A percentile compares a stretch with the other conserved stretches of the same genome.
Conservation (phyloP, 208 protist genomes). For the Acanthamoeba lenticulata region DNA sequence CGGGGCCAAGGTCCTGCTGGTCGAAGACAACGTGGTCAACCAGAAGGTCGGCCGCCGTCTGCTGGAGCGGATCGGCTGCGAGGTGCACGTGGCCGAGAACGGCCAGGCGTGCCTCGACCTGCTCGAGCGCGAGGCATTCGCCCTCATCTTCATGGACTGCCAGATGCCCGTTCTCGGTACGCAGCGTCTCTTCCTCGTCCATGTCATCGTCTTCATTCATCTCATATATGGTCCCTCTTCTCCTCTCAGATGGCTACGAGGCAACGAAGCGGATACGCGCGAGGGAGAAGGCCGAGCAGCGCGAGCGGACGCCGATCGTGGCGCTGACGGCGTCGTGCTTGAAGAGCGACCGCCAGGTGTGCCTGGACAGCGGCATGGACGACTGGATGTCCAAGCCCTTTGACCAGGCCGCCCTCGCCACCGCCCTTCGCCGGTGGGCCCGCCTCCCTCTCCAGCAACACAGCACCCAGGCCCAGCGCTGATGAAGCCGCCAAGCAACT, state of each 20-base stretch:
- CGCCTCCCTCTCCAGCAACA: neutral
- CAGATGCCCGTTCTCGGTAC: constrained; percentile 48
- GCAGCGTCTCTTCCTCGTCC: neutral
- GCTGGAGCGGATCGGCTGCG: constrained; percentile 30
- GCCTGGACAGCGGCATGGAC: constrained; percentile 61
- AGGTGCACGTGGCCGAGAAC: constrained; percentile 37
- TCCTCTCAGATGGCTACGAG: constrained; percentile 5
- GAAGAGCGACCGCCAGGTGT: constrained; percentile 16
- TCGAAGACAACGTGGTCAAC: constrained; percentile 60
- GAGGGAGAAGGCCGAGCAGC: constrained; percentile 15
- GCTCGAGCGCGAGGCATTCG: neutral
- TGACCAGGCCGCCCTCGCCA: neutral
- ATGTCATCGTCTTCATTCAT: neutral
- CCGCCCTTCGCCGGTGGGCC: constrained; percentile 7
- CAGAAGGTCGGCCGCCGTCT: constrained; percentile 33
- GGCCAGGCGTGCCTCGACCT: constrained; percentile 8
- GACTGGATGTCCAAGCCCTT: constrained; percentile 61
- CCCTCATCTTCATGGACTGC: constrained; percentile 61
- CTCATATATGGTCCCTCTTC: neutral
- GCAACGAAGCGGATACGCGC: neutral
- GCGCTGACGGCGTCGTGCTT: constrained; percentile 49
- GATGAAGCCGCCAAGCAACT: no score
- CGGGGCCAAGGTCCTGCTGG: constrained; percentile 19
- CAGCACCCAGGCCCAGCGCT: neutral
- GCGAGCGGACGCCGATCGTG: neutral